A percentile compares a stretch with the other conserved stretches of the same genome.
phyloP scores from a whole-genome alignment of 805 yeast genomes.

The Metschnikowia colocasiae region DNA sequence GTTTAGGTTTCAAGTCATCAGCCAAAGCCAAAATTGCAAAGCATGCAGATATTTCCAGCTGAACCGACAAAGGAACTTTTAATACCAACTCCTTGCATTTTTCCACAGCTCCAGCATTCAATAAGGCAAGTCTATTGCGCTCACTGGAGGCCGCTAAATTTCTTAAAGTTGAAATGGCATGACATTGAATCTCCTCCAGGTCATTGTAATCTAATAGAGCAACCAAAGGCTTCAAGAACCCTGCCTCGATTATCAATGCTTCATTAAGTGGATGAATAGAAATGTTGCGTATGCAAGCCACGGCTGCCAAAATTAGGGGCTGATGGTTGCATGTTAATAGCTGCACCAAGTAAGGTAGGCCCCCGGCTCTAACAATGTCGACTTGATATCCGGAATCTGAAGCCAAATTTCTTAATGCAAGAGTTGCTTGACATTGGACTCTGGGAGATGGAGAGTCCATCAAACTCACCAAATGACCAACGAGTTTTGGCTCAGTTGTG shows the following conservation, averaged over 20 bases:
- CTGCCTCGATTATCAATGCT: conserved; percentile 93
- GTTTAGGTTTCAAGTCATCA: conserved; percentile 83
- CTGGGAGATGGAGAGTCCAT: conserved; percentile 94
- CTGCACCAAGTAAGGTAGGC: conserved; percentile 88
- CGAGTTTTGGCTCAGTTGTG: conserved; percentile 89
- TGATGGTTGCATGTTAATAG: conserved; percentile 85
- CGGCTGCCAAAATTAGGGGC: conserved; percentile 92
- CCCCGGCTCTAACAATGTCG: conserved; percentile 93
- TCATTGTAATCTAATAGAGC: conserved; percentile 77
- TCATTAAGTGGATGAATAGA: conserved; percentile 96
- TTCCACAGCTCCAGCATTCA: conserved; percentile 93
- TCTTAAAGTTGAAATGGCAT: conserved; percentile 92
- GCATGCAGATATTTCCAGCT: conserved; percentile 94
- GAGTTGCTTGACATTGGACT: conserved; percentile 97
- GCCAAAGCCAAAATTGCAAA: conserved; percentile 95
- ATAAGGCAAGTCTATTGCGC: conserved; percentile 83
- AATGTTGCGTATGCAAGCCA: conserved; percentile 95
- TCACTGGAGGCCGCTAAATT: conserved; percentile 95
- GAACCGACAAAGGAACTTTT: conserved; percentile 85
- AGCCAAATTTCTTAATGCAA: conserved; percentile 92
- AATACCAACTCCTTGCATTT: conserved; percentile 87
- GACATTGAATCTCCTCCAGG: conserved; percentile 96
- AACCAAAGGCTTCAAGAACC: conserved; percentile 89
- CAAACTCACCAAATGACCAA: conserved; percentile 77
- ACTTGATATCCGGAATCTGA: conserved; percentile 94